phyloP scores from a whole-genome alignment of 352 stramenopile genomes.

The Plasmopara muralis region DNA sequence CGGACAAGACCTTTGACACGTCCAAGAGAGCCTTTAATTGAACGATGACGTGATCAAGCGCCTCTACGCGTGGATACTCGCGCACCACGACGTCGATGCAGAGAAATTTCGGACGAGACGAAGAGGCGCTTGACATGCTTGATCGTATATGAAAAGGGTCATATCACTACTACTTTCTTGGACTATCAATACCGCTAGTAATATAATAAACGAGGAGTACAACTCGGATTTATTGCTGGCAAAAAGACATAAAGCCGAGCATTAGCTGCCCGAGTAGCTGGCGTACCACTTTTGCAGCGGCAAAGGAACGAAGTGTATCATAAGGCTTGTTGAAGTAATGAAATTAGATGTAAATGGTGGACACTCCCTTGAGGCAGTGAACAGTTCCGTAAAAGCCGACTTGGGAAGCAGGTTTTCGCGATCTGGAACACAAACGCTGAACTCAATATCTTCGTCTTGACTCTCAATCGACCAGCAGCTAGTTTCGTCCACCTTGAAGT shows the following conservation, averaged over 20 bases:
- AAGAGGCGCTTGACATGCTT: constrained; percentile 3
- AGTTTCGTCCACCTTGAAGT: constrained; percentile 1
- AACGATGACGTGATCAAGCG: constrained; percentile 20
- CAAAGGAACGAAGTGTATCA: constrained; percentile 15
- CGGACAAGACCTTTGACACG: constrained; percentile 26
- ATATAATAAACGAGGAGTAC: background rate
- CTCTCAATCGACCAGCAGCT: constrained; percentile 22
- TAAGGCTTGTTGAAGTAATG: background rate
- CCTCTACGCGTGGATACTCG: constrained; percentile 14
- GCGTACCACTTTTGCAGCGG: constrained; percentile 29
- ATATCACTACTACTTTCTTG: background rate
- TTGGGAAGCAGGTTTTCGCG: constrained; percentile 2
- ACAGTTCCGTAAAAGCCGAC: constrained; percentile 11
- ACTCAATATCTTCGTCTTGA: constrained; percentile 7
- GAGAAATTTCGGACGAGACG: constrained; percentile 14
- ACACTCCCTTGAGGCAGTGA: constrained; percentile 12
- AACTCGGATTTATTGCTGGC: background rate
- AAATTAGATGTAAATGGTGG: constrained; percentile 13
- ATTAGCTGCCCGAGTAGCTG: constrained; percentile 9
- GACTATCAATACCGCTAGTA: background rate
- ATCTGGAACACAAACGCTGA: constrained; percentile 9
- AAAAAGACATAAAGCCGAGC: background rate
- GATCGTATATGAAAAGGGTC: background rate
- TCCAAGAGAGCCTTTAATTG: constrained; percentile 28
- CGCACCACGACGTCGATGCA: constrained; percentile 29